A percentile compares a stretch with the other conserved stretches of the same genome.
These are phyloP conservation scores for Coemansia reversa DNA, from an alignment of 192 early-diverging fungal genomes.

Conservation along the genomic window DNA sequence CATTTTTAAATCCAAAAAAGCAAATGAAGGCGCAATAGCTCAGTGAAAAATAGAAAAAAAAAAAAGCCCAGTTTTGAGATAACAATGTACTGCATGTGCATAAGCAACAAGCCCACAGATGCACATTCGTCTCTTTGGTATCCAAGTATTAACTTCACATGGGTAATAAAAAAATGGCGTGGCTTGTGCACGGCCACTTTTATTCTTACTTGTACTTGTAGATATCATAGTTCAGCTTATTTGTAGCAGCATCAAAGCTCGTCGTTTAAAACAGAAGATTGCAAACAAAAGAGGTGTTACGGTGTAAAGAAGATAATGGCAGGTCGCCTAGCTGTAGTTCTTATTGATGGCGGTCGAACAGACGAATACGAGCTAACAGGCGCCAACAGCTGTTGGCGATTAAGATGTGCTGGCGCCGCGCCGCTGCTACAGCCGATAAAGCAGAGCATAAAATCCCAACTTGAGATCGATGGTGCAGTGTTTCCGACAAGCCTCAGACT, in stretches of 20 bases:
- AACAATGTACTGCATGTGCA: neutral
- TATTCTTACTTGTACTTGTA: conserved; percentile 13
- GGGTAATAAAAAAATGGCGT: neutral
- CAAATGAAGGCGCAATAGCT: neutral
- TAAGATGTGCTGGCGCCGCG: conserved; percentile 6
- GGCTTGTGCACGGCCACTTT: neutral
- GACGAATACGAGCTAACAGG: conserved; percentile 20
- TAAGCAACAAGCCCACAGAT: neutral
- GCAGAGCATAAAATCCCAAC: conserved; percentile 1
- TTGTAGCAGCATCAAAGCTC: neutral
- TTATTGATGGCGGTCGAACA: conserved; percentile 12
- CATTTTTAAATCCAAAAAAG: neutral
- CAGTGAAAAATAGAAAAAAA: neutral
- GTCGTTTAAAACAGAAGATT: neutral
- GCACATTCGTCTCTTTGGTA: conserved; percentile 4
- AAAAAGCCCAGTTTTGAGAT: neutral
- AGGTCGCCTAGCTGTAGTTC: conserved; percentile 9
- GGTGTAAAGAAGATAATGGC: neutral
- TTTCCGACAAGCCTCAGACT: conserved; percentile 21
- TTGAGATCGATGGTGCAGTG: conserved; percentile 13
- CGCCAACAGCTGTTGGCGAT: conserved; percentile 8
- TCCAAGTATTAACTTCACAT: neutral
- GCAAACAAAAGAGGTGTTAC: neutral
- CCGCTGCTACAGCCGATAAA: conserved; percentile 20
- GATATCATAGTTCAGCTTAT: neutral